phyloP scores from a whole-genome alignment of 139 green algal genomes.

The Chlamydomonas sp. region DNA sequence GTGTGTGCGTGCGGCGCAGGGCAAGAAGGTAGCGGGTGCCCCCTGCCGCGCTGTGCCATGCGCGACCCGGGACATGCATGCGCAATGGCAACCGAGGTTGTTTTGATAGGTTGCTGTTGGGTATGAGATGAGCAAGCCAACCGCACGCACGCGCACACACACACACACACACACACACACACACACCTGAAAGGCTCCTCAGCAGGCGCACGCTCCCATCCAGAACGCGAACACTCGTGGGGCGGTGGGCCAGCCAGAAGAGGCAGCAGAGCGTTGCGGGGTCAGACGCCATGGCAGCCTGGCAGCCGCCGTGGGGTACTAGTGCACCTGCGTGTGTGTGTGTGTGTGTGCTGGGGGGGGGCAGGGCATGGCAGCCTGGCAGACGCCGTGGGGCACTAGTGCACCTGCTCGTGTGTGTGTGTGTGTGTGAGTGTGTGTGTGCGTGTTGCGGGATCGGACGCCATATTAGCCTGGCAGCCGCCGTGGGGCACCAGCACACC shows the following conservation, averaged over 20 bases:
- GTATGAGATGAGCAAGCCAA: no score
- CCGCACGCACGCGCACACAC: no score
- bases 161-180: no score
- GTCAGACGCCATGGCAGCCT: slow-evolving; percentile 3
- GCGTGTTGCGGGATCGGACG: not conserved
- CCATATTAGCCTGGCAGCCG: slow-evolving; percentile 8
- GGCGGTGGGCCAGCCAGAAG: slow-evolving; percentile 58
- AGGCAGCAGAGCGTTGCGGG: slow-evolving; percentile 4
- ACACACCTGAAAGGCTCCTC: slow-evolving; percentile 33
- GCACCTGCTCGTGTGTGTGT: no score
- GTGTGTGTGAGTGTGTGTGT: no score
- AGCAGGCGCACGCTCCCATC: slow-evolving; percentile 54
- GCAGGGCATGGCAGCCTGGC: not conserved
- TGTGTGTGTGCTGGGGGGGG: no score
- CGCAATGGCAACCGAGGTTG: no score
- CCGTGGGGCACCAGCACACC: no score
- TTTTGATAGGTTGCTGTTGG: no score
- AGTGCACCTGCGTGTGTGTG: no score
- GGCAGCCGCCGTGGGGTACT: slow-evolving; percentile 5
- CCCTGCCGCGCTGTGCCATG: slow-evolving; percentile 20
- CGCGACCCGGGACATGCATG: not conserved
- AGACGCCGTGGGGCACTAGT: slow-evolving; percentile 15
- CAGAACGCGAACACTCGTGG: slow-evolving; percentile 30
- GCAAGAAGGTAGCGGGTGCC: not conserved
- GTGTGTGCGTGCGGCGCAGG: no score